Conservation (phyloP, 2,329 filamentous ascomycete genomes). For the Sordariomycetes sp. region DNA sequence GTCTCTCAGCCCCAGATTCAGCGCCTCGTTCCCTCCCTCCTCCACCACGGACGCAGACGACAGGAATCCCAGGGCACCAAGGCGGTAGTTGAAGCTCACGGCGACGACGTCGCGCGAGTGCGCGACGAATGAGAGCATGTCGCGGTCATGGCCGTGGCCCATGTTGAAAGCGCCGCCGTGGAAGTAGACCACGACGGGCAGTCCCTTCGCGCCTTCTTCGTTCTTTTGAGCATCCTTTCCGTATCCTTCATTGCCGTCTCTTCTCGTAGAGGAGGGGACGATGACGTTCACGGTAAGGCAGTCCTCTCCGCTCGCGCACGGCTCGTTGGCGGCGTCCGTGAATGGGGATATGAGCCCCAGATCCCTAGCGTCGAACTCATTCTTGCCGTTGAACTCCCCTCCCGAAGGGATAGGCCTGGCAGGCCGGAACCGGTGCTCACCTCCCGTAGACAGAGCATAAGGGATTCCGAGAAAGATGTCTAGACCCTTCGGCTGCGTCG, state of each 20-base stretch:
- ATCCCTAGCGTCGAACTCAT: slow-evolving; percentile 16
- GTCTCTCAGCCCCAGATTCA: slow-evolving; percentile 51
- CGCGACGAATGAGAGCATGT: slow-evolving; percentile 48
- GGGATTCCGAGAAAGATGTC: slow-evolving; percentile 36
- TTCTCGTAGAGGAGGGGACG: slow-evolving; percentile 16
- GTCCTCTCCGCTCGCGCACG: slow-evolving; percentile 28
- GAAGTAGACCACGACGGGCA: slow-evolving; percentile 43
- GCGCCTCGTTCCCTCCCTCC: slow-evolving; percentile 24
- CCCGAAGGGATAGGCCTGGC: slow-evolving; percentile 18
- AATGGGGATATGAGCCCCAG: slow-evolving; percentile 25
- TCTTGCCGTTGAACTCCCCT: slow-evolving; percentile 5
- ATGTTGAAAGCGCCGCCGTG: slow-evolving; percentile 52
- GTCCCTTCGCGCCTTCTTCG: slow-evolving; percentile 11
- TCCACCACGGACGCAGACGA: slow-evolving; percentile 34
- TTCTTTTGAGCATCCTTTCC: slow-evolving; percentile 1
- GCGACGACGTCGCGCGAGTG: slow-evolving; percentile 42
- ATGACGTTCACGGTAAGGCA: slow-evolving; percentile 40
- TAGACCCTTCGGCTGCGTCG: slow-evolving; percentile 20
- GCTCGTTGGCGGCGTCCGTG: slow-evolving; percentile 11
- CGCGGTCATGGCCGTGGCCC: slow-evolving; percentile 36
- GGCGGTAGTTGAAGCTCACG: slow-evolving; percentile 49
- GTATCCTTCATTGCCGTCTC: slow-evolving; percentile 1
- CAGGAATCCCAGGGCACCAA: slow-evolving; percentile 58
- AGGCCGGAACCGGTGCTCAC: slow-evolving; percentile 30
- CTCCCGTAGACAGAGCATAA: slow-evolving; percentile 27